These are phyloP conservation scores for Candida nitratophila DNA, from an alignment of 805 yeast genomes.

Conservation along the genomic window DNA sequence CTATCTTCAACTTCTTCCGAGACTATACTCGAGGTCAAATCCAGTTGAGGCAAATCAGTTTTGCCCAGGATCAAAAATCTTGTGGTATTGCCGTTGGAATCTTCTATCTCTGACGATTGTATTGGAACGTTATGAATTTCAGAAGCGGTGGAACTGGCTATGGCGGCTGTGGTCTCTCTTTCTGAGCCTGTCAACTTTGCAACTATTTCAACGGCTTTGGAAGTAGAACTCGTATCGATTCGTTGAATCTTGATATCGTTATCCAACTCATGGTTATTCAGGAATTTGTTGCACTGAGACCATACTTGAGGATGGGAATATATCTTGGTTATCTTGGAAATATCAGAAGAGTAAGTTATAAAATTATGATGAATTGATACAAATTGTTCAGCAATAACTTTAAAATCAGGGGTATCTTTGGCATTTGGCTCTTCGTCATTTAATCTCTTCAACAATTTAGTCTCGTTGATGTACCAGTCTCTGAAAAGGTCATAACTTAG, in stretches of 20 bases:
- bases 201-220: slow-evolving; percentile 73
- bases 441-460: slow-evolving; percentile 6
- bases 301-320: slow-evolving; percentile 97
- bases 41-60: slow-evolving; percentile 11
- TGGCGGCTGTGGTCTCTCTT: slow-evolving; percentile 50
- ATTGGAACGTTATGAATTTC: slow-evolving; percentile 51
- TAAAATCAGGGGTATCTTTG: slow-evolving; percentile 28
- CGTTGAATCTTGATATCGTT: slow-evolving; percentile 30
- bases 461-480: slow-evolving; percentile 42
- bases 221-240: slow-evolving; percentile 72
- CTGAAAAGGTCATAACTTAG: slow-evolving; percentile 77
- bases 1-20: slow-evolving; percentile 9
- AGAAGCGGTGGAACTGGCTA: slow-evolving; percentile 67
- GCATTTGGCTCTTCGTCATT: slow-evolving; percentile 1
- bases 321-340: slow-evolving; percentile 44
- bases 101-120: slow-evolving; percentile 54
- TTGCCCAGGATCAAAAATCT: slow-evolving; percentile 67
- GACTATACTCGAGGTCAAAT: slow-evolving; percentile 2
- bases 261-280: slow-evolving; percentile 29
- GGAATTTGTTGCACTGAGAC: slow-evolving; percentile 77
- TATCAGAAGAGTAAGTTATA: slow-evolving; percentile 36
- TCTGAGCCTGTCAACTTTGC: slow-evolving; percentile 24
- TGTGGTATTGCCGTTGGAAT: slow-evolving; percentile 71
- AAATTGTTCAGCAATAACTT: slow-evolving; percentile 69
- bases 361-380: slow-evolving; percentile 80